A percentile compares a stretch with the other conserved stretches of the same genome.
phyloP scores from a whole-genome alignment of 225 moss, liverwort and hornwort species.

The Rhytidiadelphus loreus region DNA sequence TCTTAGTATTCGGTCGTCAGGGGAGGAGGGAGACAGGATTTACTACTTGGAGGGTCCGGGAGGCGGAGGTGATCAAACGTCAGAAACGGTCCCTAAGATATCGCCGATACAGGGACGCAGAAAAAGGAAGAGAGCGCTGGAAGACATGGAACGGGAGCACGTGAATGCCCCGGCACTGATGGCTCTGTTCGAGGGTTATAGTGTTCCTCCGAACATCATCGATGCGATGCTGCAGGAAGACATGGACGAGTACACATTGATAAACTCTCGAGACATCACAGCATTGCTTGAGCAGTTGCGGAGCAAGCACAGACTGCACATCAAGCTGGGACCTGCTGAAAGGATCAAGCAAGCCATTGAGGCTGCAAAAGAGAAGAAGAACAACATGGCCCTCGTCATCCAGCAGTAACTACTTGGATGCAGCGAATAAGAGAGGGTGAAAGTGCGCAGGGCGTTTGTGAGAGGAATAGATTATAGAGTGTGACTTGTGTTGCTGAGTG shows the following conservation, averaged over 20 bases:
- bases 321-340: constrained; percentile 48
- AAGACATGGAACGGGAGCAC: constrained; percentile 44
- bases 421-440: not conserved
- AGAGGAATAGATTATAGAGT: not conserved
- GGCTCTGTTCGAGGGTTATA: constrained; percentile 43
- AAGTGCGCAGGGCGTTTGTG: not conserved
- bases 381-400: constrained; percentile 17
- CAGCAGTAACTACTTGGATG: constrained; percentile 1
- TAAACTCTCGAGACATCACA: constrained; percentile 34
- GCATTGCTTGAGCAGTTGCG: constrained; percentile 38
- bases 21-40: constrained; percentile 39
- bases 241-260: constrained; percentile 43
- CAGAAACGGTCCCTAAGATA: constrained; percentile 38
- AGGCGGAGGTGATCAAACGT: constrained; percentile 43
- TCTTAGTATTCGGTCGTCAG: constrained; percentile 32
- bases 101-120: constrained; percentile 40
- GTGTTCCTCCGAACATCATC: constrained; percentile 29
- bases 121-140: constrained; percentile 40
- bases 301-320: constrained; percentile 45
- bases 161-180: constrained; percentile 37
- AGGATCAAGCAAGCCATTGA: constrained; percentile 51
- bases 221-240: constrained; percentile 57
- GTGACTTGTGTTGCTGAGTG: constrained; percentile 4
- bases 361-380: constrained; percentile 45
- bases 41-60: constrained; percentile 27